Conservation (phyloP, 257 asterid species). For the Paulownia fortunei region DNA sequence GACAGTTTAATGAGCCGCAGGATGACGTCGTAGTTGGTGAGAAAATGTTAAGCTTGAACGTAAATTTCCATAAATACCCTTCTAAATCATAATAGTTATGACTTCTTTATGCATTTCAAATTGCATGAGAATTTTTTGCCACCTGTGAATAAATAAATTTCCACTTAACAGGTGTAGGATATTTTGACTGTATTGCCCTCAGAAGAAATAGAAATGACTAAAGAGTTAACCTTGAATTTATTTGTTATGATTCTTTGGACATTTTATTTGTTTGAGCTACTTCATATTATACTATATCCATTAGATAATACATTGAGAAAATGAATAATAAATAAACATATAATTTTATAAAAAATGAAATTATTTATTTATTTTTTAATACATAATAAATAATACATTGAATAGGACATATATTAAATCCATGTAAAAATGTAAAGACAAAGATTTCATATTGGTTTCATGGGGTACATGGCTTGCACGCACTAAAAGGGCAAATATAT, state of each 20-base stretch:
- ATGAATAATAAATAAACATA: too few species aligned
- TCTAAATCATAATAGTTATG: neutral
- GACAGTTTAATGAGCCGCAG: neutral
- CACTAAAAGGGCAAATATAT: neutral
- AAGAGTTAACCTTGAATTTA: neutral
- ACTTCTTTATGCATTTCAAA: neutral
- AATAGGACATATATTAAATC: too few species aligned
- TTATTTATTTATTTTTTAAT: too few species aligned
- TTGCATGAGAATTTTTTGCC: neutral
- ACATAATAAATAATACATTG: too few species aligned
- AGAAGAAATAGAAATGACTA: neutral
- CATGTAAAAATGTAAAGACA: neutral
- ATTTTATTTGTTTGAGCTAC: neutral
- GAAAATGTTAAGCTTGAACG: neutral
- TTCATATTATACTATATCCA: too few species aligned
- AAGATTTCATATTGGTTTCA: neutral
- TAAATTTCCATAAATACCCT: neutral
- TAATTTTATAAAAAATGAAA: too few species aligned
- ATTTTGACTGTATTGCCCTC: neutral
- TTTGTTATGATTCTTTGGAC: neutral
- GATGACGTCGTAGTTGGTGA: neutral
- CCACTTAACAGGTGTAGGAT: neutral
- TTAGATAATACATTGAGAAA: too few species aligned
- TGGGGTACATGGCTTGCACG: conserved; percentile 6
- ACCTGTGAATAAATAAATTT: neutral